Evolutionary conservation across 1,284 basidiomycete genomes (phyloP), one percentile per base, ranked within the genome.

Genomic region (Tetrapyrgos nigripes): DNA sequence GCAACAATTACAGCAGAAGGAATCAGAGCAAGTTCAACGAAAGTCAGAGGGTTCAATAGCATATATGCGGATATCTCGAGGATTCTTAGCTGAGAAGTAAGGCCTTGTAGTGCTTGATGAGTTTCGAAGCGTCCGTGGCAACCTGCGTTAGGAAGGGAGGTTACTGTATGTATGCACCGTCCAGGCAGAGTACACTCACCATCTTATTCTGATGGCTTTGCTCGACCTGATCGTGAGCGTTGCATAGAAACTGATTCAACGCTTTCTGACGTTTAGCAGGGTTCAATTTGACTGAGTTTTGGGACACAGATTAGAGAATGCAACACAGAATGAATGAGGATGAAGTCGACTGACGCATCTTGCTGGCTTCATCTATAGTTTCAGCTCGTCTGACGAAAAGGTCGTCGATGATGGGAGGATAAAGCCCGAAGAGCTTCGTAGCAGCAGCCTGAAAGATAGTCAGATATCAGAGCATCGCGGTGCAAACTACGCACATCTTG

Each of bases 171-270:
- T n/a, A n/a, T n/a, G n/a, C n/a, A n/a, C n/a, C n/a, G n/a, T n/a
- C n/a, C n/a, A 26, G 13, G 21, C 23, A 47, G 44, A 21, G 33
- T 46, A 13, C 19, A 45, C 57, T 19, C 47, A 68, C 69, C 52
- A 59, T 64, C 57, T 68, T 64, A 24, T 64, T 57, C 43, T 66
- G 59, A 33, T 57, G 58, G 47, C 64, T 54, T 45, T 61, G 54
- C 37, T 66, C 63, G 4, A 71, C 50, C 48, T 69, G 64, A 8
- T 50, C 49, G 24, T 64, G 64, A 29, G 68, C 68, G 46, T 64
- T 57, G 27, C 55, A 61, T 28, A 67, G 53, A 33, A 62, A 58
- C 3, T 50, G 48, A 19, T 61, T 61, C 28, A 68, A 50, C 13
- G 51, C 61, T 45, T 63, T 53, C 28, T 68, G 57, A 14, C 67